Base-by-base conservation (phyloP, 805 yeast species). In the Cyberlindnera americana region DNA sequence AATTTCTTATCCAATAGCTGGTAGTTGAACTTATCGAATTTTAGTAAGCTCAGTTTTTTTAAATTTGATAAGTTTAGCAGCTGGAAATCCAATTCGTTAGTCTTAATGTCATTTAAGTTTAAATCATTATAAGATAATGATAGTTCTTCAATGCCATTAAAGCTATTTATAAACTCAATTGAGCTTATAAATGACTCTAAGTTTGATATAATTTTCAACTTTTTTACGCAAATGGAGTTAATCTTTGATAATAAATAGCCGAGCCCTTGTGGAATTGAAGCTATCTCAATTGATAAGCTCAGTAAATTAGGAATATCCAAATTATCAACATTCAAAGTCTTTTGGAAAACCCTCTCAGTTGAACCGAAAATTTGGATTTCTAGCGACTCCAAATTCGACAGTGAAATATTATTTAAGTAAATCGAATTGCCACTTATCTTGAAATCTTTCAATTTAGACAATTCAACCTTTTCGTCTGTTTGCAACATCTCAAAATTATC, bases 381-480 rank as follows among this genome's bases (percentile, higher is more conserved):
- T 3, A 54, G 19, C 2, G 17, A 30, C 6, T 34, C 22, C 19
- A 54, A 18, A 0, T 21, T 23, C 11, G 59, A 57, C 2, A 52
- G 13, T 3, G 29, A 12, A 6, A 41, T 17, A 18, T 40, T 25
- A 3, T 34, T 29, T 14, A 54, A 33, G 0, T 46, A 41, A 3
- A 53, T 25, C 6, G 57, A 45, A 31, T 53, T 54, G 5, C 59
- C 59, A 5, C 42, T 41, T 3, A 54, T 46, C 10, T 37, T 34
- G 15, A 54, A 32, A 0, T 17, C 29, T 27, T 19, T 39, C 22
- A 54, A 35, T 7, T 27, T 38, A 7, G 15, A 11, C 23, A 54
- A 28, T 4, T 15, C 21, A 2, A 44, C 19, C 11, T 36, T 26
- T 3, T 35, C 25, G 6, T 24, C 16, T 4, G 38, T 33, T 10